A percentile compares a stretch with the other conserved stretches of the same genome.
Evolutionary conservation across 306 rosid genomes (phyloP).

Genomic region (Pterocarpus santalinus): DNA sequence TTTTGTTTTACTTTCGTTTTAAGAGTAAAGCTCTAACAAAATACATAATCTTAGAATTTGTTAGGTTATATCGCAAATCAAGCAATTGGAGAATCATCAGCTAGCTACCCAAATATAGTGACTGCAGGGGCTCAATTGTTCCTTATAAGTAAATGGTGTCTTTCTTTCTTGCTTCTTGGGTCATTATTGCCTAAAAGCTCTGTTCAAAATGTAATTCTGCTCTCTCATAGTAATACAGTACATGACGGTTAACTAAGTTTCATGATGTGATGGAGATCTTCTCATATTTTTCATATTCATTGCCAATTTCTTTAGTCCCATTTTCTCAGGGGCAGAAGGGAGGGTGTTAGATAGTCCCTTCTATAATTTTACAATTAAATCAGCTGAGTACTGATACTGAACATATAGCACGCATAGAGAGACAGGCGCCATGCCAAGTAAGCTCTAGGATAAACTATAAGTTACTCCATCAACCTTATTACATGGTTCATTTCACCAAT

Average conservation of each 20-base stretch:
- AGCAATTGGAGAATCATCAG: not conserved
- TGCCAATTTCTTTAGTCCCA: not conserved
- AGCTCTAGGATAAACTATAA: not conserved
- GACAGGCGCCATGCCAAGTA: not conserved
- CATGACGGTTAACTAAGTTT: not conserved
- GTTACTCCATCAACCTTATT: conserved; percentile 8
- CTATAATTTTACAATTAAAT: too few relatives aligned
- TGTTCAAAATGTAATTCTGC: not conserved
- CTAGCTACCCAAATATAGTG: not conserved
- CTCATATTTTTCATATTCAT: not conserved
- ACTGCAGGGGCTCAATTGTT: not conserved
- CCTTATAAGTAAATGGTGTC: not conserved
- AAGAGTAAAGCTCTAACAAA: not conserved
- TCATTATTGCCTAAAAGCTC: not conserved
- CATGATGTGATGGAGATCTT: not conserved
- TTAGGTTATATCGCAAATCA: not conserved
- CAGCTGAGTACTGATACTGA: not conserved
- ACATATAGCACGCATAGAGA: not conserved
- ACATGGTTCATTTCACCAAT: conserved; percentile 1
- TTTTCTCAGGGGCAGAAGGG: too few relatives aligned
- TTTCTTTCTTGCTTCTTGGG: not conserved
- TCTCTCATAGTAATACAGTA: not conserved
- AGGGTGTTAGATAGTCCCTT: too few relatives aligned
- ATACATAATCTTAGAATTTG: not conserved
- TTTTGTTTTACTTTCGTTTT: not conserved